Evolutionary conservation across 2,329 filamentous ascomycete genomes (phyloP).

Genomic region (Ophiostoma sp.): DNA sequence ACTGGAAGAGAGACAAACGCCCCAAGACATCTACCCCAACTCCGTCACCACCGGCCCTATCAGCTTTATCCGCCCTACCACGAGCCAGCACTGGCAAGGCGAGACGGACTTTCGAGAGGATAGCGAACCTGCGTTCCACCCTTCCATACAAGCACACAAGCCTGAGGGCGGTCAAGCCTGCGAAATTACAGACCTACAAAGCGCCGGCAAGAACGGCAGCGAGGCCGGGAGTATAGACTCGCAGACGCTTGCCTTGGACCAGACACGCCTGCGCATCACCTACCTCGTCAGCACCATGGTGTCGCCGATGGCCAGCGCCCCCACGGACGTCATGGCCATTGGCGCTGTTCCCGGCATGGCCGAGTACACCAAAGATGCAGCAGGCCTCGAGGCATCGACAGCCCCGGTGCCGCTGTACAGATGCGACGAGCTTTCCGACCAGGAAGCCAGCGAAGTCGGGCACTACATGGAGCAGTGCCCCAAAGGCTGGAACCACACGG

Average conservation of each 20-base stretch:
- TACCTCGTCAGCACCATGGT: slow-evolving; percentile 29
- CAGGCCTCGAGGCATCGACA: not conserved
- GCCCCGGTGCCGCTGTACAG: slow-evolving; percentile 5
- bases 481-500: slow-evolving; percentile 23
- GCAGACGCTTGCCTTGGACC: slow-evolving; percentile 31
- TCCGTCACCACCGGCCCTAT: not conserved
- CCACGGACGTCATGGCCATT: not conserved
- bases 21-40: not conserved
- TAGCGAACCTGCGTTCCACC: not conserved
- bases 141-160: not conserved
- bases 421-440: slow-evolving; percentile 9
- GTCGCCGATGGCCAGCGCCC: slow-evolving; percentile 17
- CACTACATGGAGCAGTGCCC: slow-evolving; percentile 18
- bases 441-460: not conserved
- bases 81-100: not conserved
- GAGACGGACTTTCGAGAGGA: not conserved
- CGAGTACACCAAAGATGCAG: not conserved
- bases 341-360: not conserved
- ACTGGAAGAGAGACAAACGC: not conserved
- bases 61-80: not conserved
- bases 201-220: not conserved
- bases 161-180: not conserved
- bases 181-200: not conserved
- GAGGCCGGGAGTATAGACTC: slow-evolving; percentile 21
- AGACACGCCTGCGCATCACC: slow-evolving; percentile 29